A percentile compares a stretch with the other conserved stretches of the same genome.
phyloP scores from a whole-genome alignment of 2,329 filamentous ascomycete species.

The Pseudogymnoascus sp. region DNA sequence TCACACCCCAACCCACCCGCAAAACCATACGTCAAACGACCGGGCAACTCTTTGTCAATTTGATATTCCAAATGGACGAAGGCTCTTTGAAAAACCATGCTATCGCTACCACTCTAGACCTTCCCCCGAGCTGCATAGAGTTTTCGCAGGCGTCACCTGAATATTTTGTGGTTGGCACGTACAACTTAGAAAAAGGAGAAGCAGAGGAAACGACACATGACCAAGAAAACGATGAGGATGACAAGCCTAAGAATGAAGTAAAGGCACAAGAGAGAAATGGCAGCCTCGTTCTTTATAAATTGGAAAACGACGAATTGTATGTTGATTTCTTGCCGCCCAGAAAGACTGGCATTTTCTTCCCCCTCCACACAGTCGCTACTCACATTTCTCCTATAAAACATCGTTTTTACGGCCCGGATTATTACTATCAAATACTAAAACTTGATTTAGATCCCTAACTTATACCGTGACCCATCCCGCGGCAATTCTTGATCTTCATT shows the following conservation, averaged over 20 bases:
- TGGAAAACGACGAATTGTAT: constrained; percentile 48
- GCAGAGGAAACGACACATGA: constrained; percentile 10
- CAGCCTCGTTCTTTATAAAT: constrained; percentile 58
- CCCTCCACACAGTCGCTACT: constrained; percentile 10
- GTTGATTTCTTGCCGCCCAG: constrained; percentile 22
- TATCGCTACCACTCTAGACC: constrained; percentile 42
- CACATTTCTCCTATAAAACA: background rate
- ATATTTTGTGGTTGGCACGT: constrained; percentile 75
- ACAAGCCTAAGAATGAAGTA: constrained; percentile 12
- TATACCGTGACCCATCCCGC: constrained; percentile 56
- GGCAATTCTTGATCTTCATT: constrained; percentile 79
- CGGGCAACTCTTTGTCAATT: background rate
- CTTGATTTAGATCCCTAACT: constrained; percentile 38
- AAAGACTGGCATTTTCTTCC: background rate
- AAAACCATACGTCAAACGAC: background rate
- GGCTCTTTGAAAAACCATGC: background rate
- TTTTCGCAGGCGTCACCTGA: constrained; percentile 55
- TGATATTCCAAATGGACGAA: constrained; percentile 8
- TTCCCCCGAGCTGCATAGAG: constrained; percentile 71
- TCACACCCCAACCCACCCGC: background rate
- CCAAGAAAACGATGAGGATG: constrained; percentile 2
- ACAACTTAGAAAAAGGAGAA: constrained; percentile 55
- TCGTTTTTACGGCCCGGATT: background rate
- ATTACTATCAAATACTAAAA: background rate
- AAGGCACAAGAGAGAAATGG: constrained; percentile 59